phyloP scores from a whole-genome alignment of 2,329 filamentous ascomycete genomes.

The Aspergillus sojae region DNA sequence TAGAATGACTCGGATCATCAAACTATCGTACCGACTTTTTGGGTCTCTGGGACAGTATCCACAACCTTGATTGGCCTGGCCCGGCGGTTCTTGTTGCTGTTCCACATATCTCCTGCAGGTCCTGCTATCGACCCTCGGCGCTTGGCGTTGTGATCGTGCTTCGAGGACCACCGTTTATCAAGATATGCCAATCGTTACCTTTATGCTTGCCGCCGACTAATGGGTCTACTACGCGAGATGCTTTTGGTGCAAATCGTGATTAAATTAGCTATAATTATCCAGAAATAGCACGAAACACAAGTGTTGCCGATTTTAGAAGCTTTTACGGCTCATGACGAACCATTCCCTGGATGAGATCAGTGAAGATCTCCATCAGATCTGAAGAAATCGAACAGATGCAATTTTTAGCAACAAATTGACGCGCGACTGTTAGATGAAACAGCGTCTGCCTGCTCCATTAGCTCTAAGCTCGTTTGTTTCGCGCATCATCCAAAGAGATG shows the following conservation, averaged over 20 bases:
- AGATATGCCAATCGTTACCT: slow-evolving; percentile 9
- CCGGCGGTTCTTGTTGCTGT: slow-evolving; percentile 15
- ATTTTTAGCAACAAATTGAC: slow-evolving; percentile 46
- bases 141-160: slow-evolving; percentile 14
- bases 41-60: neutral
- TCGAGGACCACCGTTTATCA: slow-evolving; percentile 13
- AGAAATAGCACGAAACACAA: slow-evolving; percentile 31
- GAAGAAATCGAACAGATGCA: slow-evolving; percentile 36
- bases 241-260: slow-evolving; percentile 11
- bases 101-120: slow-evolving; percentile 5
- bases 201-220: slow-evolving; percentile 25
- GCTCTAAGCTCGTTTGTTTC: slow-evolving; percentile 27
- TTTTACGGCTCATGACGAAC: slow-evolving; percentile 25
- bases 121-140: slow-evolving; percentile 21
- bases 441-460: slow-evolving; percentile 20
- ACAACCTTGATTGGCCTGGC: slow-evolving; percentile 4
- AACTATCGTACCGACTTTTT: slow-evolving; percentile 20
- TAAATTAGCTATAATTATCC: slow-evolving; percentile 22
- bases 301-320: slow-evolving; percentile 28
- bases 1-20: slow-evolving; percentile 26
- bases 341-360: slow-evolving; percentile 24
- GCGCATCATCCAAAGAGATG: slow-evolving; percentile 20
- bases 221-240: slow-evolving; percentile 15
- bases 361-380: slow-evolving; percentile 24
- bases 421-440: slow-evolving; percentile 43